These are phyloP conservation scores for Pseudomonodictys pantanalensis DNA, from an alignment of 495 filamentous ascomycete species.

Conservation along the genomic window DNA sequence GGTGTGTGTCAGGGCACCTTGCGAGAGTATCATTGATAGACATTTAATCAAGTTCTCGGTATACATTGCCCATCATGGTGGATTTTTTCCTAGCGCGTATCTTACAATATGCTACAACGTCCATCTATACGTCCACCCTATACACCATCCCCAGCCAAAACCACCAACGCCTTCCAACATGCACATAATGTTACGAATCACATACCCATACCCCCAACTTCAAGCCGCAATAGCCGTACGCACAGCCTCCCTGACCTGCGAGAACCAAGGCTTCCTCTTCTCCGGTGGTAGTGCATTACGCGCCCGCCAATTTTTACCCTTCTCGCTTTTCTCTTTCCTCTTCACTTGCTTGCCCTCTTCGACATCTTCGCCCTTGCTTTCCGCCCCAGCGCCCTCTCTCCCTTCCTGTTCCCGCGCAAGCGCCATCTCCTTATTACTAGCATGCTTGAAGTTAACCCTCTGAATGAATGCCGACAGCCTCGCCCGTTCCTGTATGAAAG, in stretches of 20 bases:
- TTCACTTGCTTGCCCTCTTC: background rate
- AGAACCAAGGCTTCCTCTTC: slow-evolving; percentile 11
- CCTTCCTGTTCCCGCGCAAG: no score
- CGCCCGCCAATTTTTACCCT: background rate
- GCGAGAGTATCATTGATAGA: no score
- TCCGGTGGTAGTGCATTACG: background rate
- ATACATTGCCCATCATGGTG: background rate
- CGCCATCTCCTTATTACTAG: background rate
- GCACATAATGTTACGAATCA: no score
- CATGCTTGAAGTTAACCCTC: slow-evolving; percentile 4
- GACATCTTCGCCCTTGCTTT: slow-evolving; percentile 2
- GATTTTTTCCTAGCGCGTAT: no score
- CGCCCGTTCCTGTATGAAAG: slow-evolving; percentile 9
- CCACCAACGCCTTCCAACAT: background rate
- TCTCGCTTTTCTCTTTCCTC: background rate
- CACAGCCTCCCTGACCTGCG: background rate
- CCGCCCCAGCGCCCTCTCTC: background rate
- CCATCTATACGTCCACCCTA: no score
- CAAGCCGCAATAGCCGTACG: background rate
- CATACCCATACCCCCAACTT: no score
- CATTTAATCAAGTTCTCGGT: no score
- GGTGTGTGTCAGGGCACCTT: no score
- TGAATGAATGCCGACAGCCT: slow-evolving; percentile 17
- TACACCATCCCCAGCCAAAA: no score
- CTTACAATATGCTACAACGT: no score